phyloP scores from a whole-genome alignment of 2,329 filamentous ascomycete species.

The Ophiostoma sp. region DNA sequence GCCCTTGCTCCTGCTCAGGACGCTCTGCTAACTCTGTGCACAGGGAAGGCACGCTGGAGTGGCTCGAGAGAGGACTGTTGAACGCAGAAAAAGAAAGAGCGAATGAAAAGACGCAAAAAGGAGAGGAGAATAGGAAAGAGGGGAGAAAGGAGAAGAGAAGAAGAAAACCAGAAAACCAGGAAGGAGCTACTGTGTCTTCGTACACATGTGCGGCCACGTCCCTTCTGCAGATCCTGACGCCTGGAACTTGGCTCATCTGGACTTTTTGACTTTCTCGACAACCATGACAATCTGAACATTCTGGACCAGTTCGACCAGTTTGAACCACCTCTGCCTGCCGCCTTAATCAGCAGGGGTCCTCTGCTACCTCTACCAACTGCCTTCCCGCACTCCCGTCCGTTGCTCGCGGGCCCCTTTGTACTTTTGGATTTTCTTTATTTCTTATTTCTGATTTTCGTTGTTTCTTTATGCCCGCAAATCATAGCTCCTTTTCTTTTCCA shows the following conservation, averaged over 20 bases:
- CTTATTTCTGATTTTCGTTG: background rate
- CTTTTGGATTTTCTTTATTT: background rate
- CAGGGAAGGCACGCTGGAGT: background rate
- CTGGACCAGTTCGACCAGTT: background rate
- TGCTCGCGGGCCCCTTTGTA: background rate
- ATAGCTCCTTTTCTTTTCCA: background rate
- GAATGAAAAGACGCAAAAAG: background rate
- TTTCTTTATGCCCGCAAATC: background rate
- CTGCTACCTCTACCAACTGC: background rate
- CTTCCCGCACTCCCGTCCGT: slow-evolving; percentile 10
- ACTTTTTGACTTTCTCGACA: background rate
- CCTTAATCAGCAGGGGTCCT: background rate
- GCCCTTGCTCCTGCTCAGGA: background rate
- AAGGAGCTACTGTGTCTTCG: background rate
- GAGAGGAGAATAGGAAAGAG: background rate
- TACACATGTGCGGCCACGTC: background rate
- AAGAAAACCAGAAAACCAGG: background rate
- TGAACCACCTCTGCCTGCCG: background rate
- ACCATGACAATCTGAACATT: background rate
- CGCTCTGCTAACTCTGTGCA: too few relatives aligned
- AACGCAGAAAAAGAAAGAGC: background rate
- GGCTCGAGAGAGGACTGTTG: background rate
- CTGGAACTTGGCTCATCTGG: background rate
- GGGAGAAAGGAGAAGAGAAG: background rate
- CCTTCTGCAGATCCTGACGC: background rate